phyloP scores from a whole-genome alignment of 495 filamentous ascomycete genomes.

The Neurospora sp. region DNA sequence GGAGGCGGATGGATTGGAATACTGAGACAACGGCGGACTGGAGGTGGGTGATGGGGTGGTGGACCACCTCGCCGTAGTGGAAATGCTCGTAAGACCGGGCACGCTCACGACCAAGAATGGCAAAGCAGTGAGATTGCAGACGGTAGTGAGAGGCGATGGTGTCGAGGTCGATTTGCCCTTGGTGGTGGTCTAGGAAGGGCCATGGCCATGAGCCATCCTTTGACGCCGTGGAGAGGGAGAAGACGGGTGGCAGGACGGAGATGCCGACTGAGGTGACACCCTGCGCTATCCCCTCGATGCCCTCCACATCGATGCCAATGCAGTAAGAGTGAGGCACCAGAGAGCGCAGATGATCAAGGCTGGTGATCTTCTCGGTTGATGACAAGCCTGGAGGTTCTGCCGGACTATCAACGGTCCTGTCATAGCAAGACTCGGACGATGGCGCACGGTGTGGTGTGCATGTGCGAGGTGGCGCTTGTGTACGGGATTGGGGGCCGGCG shows the following conservation, averaged over 20 bases:
- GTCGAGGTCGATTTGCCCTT: background rate
- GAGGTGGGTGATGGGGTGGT: background rate
- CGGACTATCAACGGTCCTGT: background rate
- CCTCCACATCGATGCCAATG: background rate
- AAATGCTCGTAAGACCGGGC: background rate
- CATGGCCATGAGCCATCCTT: background rate
- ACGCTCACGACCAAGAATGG: background rate
- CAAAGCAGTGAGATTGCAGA: background rate
- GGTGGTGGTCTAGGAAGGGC: background rate
- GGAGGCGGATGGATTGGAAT: background rate
- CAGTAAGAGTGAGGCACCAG: background rate
- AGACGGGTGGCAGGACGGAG: background rate
- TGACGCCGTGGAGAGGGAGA: background rate
- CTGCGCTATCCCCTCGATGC: background rate
- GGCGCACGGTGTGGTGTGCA: background rate
- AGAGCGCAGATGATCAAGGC: background rate
- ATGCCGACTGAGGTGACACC: background rate
- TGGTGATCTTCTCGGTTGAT: background rate
- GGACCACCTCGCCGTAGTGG: background rate
- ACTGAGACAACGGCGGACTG: background rate
- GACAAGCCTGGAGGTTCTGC: background rate
- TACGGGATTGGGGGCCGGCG: background rate
- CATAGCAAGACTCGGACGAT: background rate
- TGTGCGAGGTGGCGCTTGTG: background rate
- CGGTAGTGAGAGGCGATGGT: background rate